Base-by-base conservation (phyloP, 208 protist species). In the Acanthamoeba triangularis region DNA sequence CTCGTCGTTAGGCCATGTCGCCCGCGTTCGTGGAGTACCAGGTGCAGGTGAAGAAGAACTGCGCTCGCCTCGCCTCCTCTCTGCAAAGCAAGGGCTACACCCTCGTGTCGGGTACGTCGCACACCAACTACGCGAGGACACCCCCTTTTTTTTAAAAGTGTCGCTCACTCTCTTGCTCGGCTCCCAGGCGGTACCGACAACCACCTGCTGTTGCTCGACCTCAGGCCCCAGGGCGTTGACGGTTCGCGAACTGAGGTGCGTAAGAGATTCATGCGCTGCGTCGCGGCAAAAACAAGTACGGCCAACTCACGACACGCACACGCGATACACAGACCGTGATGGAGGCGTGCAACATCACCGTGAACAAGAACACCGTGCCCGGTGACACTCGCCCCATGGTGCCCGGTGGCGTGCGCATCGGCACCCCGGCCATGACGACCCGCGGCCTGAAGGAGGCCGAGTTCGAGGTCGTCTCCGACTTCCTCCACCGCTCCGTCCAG, bases 361-460 rank as follows among this genome's bases (percentile, higher is more conserved):
- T 98, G 44, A 98, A 98, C 95, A 98, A 98, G 96, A 98, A 98
- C 94, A 87, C 97, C 37, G 97, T 98, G 47, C 97, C 97, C 14
- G 97, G 97, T 33, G 98, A 98, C 95, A 98, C 88, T 23, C 94
- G 52, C 28, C 96, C 98, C 28, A 80, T 98, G 56, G 90, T 97
- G 8, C 98, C 98, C 47, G 96, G 97, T 41, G 98, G 98, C 65
- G 82, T 98, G 28, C 90, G 98, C 41, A 90, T 98, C 25, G 98
- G 98, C 41, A 95, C 92, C 2, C 92, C 92, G 7, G 92, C 92
- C 35, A 67, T 95, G 92, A 95, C 92, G n/a, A 95, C 92, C 18
- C 65, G 92, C 52, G 92, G 92, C 6, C 33, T 95, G 37, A 95
- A 95, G 56, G 74, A 95, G 52, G 35, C 94, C 28, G 92, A 95